Evolutionary conservation across 352 stramenopile genomes (phyloP), one percentile per base, ranked within the genome.

Genomic region (Pythium pectinolyticum): DNA sequence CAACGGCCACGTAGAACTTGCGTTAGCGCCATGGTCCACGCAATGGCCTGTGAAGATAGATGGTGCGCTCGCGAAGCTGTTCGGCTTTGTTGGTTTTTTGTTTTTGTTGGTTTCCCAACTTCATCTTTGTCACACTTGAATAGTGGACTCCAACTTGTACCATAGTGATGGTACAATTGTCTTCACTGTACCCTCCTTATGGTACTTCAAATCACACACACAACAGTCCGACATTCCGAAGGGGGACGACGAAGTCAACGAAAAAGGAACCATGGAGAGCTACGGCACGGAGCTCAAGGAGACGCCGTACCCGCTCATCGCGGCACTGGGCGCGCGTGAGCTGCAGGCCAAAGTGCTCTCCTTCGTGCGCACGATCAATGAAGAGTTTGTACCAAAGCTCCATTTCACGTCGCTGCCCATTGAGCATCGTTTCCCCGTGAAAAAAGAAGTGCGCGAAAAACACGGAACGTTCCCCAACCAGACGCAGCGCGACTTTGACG

Each of bases 381-480:
- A 94, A 43, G 85, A 92, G 66, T 94, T 90, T 47, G 74, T 91
- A 15, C 84, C 82, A 25, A 91, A 91, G 56, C 62, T 96, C 34
- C 83, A 89, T 70, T 84, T 94, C 45, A 62, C 74, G 60, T 82
- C 80, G 64, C 63, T 93, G 46, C 82, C 84, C 9, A 75, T 75
- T 32, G 82, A 88, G 53, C 85, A 96, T 63, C 81, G 84, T 1
- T 94, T 93, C 69, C 85, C 85, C 1, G 64, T 53, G 12, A 94
- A 94, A 65, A 96, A 96, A 60, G 85, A 93, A 61, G 68, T 92
- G 28, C 80, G 84, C 49, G 84, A 94, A 72, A 92, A 94, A 60
- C 83, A 91, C 62, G 85, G 82, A 20, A 92, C 83, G 20, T 93
- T 93, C 63, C 81, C 83, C 15, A 90, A 86, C 68, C 84, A 94